Conservation (phyloP, 2,329 filamentous ascomycete genomes). For the Paecilomyces niveus region DNA sequence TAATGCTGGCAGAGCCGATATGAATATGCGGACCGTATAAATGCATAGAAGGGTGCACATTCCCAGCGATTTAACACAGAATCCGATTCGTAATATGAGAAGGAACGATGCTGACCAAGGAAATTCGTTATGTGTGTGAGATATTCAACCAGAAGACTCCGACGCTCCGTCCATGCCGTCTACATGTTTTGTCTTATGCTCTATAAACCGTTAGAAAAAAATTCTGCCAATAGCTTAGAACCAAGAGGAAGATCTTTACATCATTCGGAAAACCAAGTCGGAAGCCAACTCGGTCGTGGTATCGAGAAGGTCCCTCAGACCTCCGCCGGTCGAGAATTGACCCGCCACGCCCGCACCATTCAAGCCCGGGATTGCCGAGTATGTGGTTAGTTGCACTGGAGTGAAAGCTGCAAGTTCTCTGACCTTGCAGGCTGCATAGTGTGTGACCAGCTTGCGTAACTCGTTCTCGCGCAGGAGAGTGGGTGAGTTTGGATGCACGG, state of each 20-base stretch:
- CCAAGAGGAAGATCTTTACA: constrained; percentile 16
- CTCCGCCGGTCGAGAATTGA: constrained; percentile 6
- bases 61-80: too few relatives aligned
- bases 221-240: not conserved
- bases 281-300: constrained; percentile 32
- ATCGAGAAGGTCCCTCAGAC: constrained; percentile 30
- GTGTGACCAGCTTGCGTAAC: constrained; percentile 31
- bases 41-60: too few relatives aligned
- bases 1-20: not conserved
- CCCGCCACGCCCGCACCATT: not conserved
- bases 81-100: not conserved
- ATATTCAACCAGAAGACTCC: not conserved
- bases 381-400: constrained; percentile 3
- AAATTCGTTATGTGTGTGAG: not conserved
- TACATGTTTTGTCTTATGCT: not conserved
- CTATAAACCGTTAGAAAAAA: not conserved
- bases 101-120: not conserved
- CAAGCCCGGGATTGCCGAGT: not conserved
- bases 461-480: constrained; percentile 33
- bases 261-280: constrained; percentile 36
- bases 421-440: constrained; percentile 35
- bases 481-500: constrained; percentile 26
- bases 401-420: constrained; percentile 28
- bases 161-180: not conserved
- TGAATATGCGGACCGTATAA: not conserved